phyloP scores from a whole-genome alignment of 2,329 filamentous ascomycete species.

The Penicillium sp. region DNA sequence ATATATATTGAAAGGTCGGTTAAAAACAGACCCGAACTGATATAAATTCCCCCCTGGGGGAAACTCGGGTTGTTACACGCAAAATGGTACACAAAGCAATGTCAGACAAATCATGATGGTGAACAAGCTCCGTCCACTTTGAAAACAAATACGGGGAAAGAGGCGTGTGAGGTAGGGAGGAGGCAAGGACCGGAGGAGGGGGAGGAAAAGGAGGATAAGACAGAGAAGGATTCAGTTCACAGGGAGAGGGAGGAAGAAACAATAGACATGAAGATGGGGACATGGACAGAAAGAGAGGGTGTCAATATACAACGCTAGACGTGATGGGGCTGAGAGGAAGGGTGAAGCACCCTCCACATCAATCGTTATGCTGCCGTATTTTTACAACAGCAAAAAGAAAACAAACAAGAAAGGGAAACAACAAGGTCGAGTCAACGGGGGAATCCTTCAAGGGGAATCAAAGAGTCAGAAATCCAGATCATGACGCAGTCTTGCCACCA shows the following conservation, averaged over 20 bases:
- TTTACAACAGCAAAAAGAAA: no score
- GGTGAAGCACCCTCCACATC: no score
- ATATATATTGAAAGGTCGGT: no score
- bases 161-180: background rate
- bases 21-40: no score
- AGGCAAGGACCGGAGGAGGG: background rate
- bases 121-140: no score
- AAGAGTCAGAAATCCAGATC: slow-evolving; percentile 4
- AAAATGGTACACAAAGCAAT: no score
- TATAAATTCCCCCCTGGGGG: no score
- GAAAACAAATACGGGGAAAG: background rate
- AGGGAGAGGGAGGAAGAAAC: background rate
- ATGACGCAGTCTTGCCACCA: slow-evolving; percentile 60
- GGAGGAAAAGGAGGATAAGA: background rate
- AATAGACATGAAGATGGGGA: background rate
- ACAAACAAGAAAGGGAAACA: no score
- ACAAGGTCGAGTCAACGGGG: slow-evolving; percentile 8
- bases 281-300: background rate
- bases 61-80: no score
- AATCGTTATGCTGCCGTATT: no score
- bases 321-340: background rate
- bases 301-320: slow-evolving; percentile 4
- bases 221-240: background rate
- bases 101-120: no score
- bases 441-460: slow-evolving; percentile 8